Conservation (phyloP, 2,329 filamentous ascomycete genomes). For the Aspergillus vadensis region DNA sequence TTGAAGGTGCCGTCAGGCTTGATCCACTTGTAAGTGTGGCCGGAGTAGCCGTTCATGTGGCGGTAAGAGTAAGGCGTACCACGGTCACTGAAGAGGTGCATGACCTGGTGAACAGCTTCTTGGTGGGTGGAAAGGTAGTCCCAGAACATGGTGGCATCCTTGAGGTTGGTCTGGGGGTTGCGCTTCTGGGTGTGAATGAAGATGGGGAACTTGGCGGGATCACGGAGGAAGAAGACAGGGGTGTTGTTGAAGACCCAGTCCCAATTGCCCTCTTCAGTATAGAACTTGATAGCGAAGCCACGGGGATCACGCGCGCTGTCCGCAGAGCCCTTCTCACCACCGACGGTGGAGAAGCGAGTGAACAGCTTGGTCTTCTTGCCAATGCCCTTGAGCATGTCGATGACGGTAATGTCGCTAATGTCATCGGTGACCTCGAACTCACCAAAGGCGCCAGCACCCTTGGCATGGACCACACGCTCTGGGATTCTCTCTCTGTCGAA, state of each 20-base stretch:
- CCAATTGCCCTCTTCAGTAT: conserved; percentile 73
- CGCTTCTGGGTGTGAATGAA: conserved; percentile 76
- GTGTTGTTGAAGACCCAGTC: conserved; percentile 74
- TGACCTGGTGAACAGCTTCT: conserved; percentile 64
- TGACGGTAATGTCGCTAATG: conserved; percentile 51
- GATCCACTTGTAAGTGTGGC: conserved; percentile 67
- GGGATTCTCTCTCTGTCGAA: conserved; percentile 46
- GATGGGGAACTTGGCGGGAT: conserved; percentile 71
- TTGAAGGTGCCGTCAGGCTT: conserved; percentile 67
- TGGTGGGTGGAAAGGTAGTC: conserved; percentile 63
- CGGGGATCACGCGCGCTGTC: conserved; percentile 72
- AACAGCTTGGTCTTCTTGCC: conserved; percentile 71
- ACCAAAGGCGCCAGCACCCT: conserved; percentile 46
- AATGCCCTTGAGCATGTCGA: conserved; percentile 56
- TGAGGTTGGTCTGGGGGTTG: conserved; percentile 69
- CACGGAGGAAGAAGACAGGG: conserved; percentile 74
- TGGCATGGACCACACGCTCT: conserved; percentile 47
- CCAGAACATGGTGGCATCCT: conserved; percentile 71
- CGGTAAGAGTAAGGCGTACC: conserved; percentile 67
- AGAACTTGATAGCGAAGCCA: conserved; percentile 73
- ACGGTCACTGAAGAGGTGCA: conserved; percentile 67
- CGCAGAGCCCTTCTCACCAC: conserved; percentile 70
- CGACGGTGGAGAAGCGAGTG: conserved; percentile 73
- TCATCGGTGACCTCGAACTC: conserved; percentile 52
- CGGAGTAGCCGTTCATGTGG: conserved; percentile 68